Conservation (phyloP, 1,139 yeast species). For the Geotrichum europaeum region DNA sequence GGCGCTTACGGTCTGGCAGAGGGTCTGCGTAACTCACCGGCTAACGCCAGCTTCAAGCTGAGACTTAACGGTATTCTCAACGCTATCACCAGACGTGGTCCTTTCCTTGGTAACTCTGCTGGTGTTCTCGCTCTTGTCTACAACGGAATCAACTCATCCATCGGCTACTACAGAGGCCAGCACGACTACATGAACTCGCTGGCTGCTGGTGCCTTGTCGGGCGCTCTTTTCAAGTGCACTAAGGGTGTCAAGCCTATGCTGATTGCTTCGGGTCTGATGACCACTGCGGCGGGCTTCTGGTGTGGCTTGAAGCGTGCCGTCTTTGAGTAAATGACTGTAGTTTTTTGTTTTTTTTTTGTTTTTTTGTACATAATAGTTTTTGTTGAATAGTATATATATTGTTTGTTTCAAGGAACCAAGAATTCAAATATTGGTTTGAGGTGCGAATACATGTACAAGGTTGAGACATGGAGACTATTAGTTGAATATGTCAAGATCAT, state of each 20-base stretch:
- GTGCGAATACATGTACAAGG: neutral
- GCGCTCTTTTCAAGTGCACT: conserved; percentile 84
- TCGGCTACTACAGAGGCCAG: conserved; percentile 74
- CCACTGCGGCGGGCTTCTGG: conserved; percentile 91
- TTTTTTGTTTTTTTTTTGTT: neutral
- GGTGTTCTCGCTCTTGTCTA: conserved; percentile 90
- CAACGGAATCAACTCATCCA: conserved; percentile 71
- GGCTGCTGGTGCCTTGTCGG: conserved; percentile 86
- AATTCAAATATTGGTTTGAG: neutral
- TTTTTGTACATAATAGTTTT: neutral
- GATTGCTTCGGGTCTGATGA: conserved; percentile 77
- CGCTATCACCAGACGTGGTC: conserved; percentile 92
- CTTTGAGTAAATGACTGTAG: conserved; percentile 18
- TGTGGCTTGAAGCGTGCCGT: conserved; percentile 62
- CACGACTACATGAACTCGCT: conserved; percentile 83
- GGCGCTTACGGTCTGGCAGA: conserved; percentile 85
- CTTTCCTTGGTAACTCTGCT: conserved; percentile 88
- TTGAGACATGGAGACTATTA: neutral
- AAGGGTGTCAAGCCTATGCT: conserved; percentile 85
- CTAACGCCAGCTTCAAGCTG: conserved; percentile 65
- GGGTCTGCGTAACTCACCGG: conserved; percentile 72
- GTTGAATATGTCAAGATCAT: too few relatives aligned
- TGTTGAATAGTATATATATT: neutral
- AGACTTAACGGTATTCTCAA: conserved; percentile 84
- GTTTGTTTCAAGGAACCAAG: neutral